Evolutionary conservation across 2,329 filamentous ascomycete species (phyloP), one percentile per base, ranked within the genome.

Genomic region (Pyrenophora graminea): DNA sequence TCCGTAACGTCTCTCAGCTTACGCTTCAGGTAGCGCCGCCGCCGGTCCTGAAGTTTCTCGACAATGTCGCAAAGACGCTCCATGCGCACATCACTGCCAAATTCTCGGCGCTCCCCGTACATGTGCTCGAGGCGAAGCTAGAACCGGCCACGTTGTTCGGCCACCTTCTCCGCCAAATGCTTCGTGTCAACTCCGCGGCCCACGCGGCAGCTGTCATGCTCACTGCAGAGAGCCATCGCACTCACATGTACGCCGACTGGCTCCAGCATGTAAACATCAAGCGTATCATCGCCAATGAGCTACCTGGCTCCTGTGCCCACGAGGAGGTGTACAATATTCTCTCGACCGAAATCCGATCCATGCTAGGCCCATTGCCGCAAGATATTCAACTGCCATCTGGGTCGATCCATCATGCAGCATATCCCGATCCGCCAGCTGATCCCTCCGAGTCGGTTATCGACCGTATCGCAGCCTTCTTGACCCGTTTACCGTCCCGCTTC

Each of bases 201-300:
- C 93, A 97, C 68, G 92, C 94, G 1, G 91, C 93, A 1, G 93
- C 92, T 18, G 95, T 94, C 57, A 91, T 96, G 83, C 81, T 99
- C 10, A 90, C 90, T 6, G 90, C 93, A 65, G 86, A 91, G 15
- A 89, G 90, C 39, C 95, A 96, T 69, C 85, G 94, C 47, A 91
- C 94, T 59, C 89, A 94, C 67, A 97, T 99, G 94, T 97, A 94
- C 79, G 80, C 88, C 43, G 94, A 99, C 68, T 96, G 92, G 86
- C 85, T 91, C 34, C 85, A 74, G 9, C 79, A 79, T 68, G 80
- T 85, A 36, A 82, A 83, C 55, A 75, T 82, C 3, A 81, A 82
- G 60, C 76, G 77, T 30, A 78, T 84, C 53, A 78, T 84, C 62
- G 81, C 83, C 53, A 79, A 80, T 52, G 80, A 82, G 58, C 69